A percentile compares a stretch with the other conserved stretches of the same genome.
phyloP scores from a whole-genome alignment of 2,329 filamentous ascomycete genomes.

The Cladophialophora yegresii region DNA sequence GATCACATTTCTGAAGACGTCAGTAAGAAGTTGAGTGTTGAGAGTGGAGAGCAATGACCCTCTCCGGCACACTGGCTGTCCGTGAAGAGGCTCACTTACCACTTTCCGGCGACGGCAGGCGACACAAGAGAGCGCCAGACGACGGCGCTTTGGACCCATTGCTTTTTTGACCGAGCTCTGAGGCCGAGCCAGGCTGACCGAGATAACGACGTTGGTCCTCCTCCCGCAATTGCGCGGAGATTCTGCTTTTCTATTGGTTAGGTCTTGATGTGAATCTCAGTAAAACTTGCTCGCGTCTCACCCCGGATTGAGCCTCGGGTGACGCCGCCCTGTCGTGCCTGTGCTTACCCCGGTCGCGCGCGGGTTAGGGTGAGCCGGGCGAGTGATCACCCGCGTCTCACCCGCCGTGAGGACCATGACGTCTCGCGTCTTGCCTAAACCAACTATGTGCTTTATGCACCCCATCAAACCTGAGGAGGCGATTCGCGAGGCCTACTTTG shows the following conservation, averaged over 20 bases:
- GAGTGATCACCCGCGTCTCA: no score
- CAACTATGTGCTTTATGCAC: no score
- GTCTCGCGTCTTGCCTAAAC: no score
- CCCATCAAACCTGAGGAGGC: no score
- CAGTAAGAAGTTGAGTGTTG: background rate
- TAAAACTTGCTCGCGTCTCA: no score
- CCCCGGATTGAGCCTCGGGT: no score
- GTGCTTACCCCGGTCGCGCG: no score
- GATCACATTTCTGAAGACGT: slow-evolving; percentile 31
- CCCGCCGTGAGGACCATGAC: no score
- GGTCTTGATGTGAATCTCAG: background rate
- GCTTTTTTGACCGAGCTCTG: slow-evolving; percentile 9
- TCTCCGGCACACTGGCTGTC: background rate
- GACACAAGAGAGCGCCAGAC: slow-evolving; percentile 35
- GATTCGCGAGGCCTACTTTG: no score
- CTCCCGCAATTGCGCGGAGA: background rate
- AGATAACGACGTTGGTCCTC: background rate
- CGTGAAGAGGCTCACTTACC: background rate
- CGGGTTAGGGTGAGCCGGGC: no score
- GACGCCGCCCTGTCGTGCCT: no score
- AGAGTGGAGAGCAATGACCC: background rate
- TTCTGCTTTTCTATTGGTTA: background rate
- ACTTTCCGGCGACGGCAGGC: slow-evolving; percentile 36
- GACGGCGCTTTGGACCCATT: slow-evolving; percentile 36
- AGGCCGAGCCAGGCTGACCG: background rate